Evolutionary conservation across 768 basidiomycete species (phyloP), one percentile per base, ranked within the genome.

Genomic region (Boletus sp.): DNA sequence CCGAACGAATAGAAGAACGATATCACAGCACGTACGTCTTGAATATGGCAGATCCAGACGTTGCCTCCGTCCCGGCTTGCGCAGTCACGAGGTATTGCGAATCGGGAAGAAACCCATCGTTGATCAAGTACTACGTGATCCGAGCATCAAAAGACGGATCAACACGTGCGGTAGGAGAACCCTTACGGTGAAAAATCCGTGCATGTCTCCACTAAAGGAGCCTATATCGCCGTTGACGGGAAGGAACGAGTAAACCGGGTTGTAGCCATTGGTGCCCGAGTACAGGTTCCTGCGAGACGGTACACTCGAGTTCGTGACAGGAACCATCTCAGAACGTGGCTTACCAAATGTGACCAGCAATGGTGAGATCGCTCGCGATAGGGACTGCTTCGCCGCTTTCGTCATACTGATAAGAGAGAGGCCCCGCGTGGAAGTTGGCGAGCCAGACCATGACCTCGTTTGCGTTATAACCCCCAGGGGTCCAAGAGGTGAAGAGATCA

Each of bases 391-490:
- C 67, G 5, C 85, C 85, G 17, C 72, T 51, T 0, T 76, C 68
- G 63, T 71, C 69, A 65, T 84, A 87, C 0, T 59, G 18, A 18
- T 73, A 69, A 14, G 83, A 83, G 58, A 87, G 85, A 1, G 86
- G 86, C 3, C 78, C 78, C 4, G 84, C 79, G 59, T 81, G 80
- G 73, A 69, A 77, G 63, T 80, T 83, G 1, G 76, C 84, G 14
- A 86, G 77, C 86, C 86, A 87, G 57, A 88, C 69, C 86, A 88
- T 88, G 61, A 86, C 76, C 58, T 80, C 79, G 58, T 73, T 63
- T 33, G 61, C 57, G 51, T 77, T 77, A 39, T 75, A 68, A 33
- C 85, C 85, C 1, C 79, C 79, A 36, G 81, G 41, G 5, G 73
- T 72, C 57, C 63, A 63, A 2, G 85, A 80, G 0, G 85, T 87